Base-by-base conservation (phyloP, 768 basidiomycete genomes). In the Mycena belliarum region DNA sequence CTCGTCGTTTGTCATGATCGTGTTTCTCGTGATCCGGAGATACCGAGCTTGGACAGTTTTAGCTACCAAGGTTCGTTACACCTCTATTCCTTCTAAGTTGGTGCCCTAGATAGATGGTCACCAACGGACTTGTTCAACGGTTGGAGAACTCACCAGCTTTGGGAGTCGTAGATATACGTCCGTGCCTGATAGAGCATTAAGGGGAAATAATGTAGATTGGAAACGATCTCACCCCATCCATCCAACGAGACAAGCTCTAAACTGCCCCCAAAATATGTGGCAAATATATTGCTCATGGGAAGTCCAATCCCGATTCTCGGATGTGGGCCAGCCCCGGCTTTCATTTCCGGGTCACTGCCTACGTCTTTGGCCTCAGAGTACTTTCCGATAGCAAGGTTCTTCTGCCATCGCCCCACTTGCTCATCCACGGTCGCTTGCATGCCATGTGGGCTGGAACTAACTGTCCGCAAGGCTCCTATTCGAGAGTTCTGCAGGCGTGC, bases 241-340 rank as follows among this genome's bases (percentile, higher is more conserved):
- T 94, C 89, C 68, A 93, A 66, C 10, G 89, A 88, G 9, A 93
- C 84, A 18, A 93, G 72, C 56, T 91, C 87, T 41, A 94, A 70
- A 3, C 86, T 87, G 8, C 92, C 92, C 21, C 91, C 90, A 65
- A 93, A 92, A 71, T 93, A 93, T 82, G 86, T 92, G 57, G 92
- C 86, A 70, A 85, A 93, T 33, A 94, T 93, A 65, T 91, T 88
- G 69, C 92, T 91, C 91, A 94, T 91, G 0, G 92, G 91, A 20
- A 94, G 72, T 6, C 92, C 92, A 43, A 94, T 86, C 3, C 92
- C 92, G 54, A 93, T 88, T 41, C 82, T 78, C 43, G 82, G 81
- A 69, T 87, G 88, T 8, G 75, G 75, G 28, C 77, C 79, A 35
- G 80, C 76, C 4, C 77, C 77, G 11, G 74, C 77, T 37, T 75